phyloP scores from a whole-genome alignment of 768 basidiomycete genomes.

The Trichaptum fuscoviolaceum region DNA sequence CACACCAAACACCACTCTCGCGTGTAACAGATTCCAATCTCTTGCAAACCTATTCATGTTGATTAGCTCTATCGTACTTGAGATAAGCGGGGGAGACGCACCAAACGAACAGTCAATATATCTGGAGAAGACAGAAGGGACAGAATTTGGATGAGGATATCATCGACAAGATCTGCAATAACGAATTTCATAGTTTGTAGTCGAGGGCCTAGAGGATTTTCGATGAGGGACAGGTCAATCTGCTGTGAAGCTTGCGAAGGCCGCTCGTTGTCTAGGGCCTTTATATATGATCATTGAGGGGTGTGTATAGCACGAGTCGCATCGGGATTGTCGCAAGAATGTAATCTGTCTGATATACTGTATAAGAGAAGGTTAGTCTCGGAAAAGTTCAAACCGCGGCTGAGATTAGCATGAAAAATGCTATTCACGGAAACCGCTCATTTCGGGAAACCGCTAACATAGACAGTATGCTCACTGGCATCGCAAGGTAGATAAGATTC shows the following conservation, averaged over 20 bases:
- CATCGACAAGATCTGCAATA: conserved; percentile 1
- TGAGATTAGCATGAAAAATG: too few relatives aligned
- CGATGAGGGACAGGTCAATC: not conserved
- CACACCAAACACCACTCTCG: not conserved
- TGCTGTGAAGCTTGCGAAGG: not conserved
- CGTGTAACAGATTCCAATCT: not conserved
- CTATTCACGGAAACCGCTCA: too few relatives aligned
- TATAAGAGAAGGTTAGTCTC: too few relatives aligned
- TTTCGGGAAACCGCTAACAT: too few relatives aligned
- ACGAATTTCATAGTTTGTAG: not conserved
- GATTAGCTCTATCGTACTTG: not conserved
- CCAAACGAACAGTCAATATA: conserved; percentile 3
- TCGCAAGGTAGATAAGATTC: too few relatives aligned
- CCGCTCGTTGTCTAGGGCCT: not conserved
- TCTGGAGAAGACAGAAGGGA: not conserved
- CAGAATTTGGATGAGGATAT: not conserved
- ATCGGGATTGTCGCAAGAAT: not conserved
- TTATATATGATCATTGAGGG: not conserved
- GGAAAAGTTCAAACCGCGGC: too few relatives aligned
- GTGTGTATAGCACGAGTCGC: not conserved
- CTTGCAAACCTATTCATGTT: not conserved
- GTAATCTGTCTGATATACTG: too few relatives aligned
- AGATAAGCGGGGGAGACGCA: not conserved
- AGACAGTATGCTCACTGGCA: too few relatives aligned
- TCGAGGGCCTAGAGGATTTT: not conserved